These are phyloP conservation scores for Phytophthora niederhauseri DNA, from an alignment of 352 stramenopile species.

Conservation along the genomic window DNA sequence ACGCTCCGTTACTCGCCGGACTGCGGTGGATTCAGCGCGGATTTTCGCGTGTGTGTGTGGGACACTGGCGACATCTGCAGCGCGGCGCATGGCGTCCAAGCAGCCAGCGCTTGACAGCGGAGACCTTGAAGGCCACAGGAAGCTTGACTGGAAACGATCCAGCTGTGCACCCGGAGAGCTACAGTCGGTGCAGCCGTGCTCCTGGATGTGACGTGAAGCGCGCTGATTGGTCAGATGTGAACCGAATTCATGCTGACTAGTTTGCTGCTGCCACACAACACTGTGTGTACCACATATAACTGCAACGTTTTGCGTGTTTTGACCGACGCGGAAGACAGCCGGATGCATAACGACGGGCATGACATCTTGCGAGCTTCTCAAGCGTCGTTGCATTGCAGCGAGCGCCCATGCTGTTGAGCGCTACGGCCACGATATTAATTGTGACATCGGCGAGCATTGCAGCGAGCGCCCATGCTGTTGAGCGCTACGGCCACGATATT, in stretches of 20 bases:
- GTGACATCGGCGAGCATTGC: too few relatives aligned
- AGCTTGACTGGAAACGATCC: constrained; percentile 4
- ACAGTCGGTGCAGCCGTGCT: constrained; percentile 5
- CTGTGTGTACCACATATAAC: too few relatives aligned
- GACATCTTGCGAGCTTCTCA: background rate
- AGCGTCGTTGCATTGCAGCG: background rate
- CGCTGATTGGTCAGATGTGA: constrained; percentile 14
- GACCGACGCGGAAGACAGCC: background rate
- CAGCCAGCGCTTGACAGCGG: constrained; percentile 1
- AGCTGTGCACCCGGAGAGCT: background rate
- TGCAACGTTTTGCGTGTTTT: constrained; percentile 11
- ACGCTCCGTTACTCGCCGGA: constrained; percentile 8
- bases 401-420: background rate
- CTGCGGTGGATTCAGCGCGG: constrained; percentile 17
- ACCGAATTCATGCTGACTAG: constrained; percentile 17
- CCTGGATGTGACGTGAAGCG: constrained; percentile 6
- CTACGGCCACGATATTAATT: background rate
- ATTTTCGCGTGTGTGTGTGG: constrained; percentile 26
- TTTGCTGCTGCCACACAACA: constrained; percentile 19
- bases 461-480: background rate
- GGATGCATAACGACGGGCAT: background rate
- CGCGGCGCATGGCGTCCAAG: background rate
- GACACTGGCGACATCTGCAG: constrained; percentile 17
- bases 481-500: background rate
- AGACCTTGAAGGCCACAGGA: constrained; percentile 5